phyloP scores from a whole-genome alignment of 371 early-diverging fungal genomes.

The Saksenaea oblongispora region DNA sequence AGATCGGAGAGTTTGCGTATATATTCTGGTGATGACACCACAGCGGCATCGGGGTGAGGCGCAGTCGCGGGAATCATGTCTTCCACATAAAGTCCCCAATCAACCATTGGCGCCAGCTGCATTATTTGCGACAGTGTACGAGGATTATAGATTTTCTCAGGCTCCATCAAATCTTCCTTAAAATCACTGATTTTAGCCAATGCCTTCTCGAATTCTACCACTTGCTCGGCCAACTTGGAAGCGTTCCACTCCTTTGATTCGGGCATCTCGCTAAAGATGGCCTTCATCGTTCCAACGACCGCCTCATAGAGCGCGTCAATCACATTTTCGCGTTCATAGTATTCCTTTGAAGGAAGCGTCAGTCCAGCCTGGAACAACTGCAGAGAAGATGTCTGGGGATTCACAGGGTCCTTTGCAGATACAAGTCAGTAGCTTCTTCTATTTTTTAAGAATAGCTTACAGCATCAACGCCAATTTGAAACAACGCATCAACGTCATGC shows the following conservation, averaged over 20 bases:
- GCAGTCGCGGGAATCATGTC: constrained; percentile 27
- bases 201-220: constrained; percentile 50
- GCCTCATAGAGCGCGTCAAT: constrained; percentile 29
- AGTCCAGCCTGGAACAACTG: constrained; percentile 52
- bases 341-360: constrained; percentile 59
- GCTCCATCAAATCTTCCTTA: constrained; percentile 38
- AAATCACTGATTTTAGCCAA: constrained; percentile 35
- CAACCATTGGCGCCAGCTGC: constrained; percentile 37
- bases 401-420: constrained; percentile 35
- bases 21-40: constrained; percentile 48
- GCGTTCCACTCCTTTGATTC: not conserved
- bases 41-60: constrained; percentile 27
- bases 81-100: constrained; percentile 43
- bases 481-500: constrained; percentile 25
- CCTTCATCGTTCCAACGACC: constrained; percentile 28
- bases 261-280: constrained; percentile 9
- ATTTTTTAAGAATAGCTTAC: not conserved
- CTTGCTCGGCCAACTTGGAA: constrained; percentile 23
- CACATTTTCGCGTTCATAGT: constrained; percentile 49
- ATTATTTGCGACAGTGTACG: constrained; percentile 36
- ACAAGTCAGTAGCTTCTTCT: not conserved
- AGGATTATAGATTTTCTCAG: constrained; percentile 53
- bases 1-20: constrained; percentile 35
- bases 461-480: constrained; percentile 28
- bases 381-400: constrained; percentile 46